Conservation (phyloP, 164 flowering plant genomes). For the Kingdonia uniflora region DNA sequence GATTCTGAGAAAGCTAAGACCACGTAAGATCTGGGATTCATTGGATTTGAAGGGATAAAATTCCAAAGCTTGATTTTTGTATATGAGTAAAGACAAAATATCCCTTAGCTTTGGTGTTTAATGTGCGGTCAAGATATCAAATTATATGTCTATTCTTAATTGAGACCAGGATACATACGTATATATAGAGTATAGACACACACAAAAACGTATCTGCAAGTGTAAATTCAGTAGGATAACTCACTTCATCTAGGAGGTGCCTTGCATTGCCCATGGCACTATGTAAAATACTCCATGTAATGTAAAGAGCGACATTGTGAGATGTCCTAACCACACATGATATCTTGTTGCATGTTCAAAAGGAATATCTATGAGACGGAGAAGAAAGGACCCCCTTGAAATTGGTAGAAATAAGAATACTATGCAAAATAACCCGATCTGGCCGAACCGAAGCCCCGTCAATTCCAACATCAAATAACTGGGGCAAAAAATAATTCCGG, state of each 20-base stretch:
- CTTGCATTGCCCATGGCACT: conserved; percentile 54
- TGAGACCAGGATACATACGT: no score
- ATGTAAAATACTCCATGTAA: conserved; percentile 65
- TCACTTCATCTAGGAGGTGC: conserved; percentile 56
- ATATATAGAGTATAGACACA: neutral
- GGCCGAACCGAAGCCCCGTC: conserved; percentile 56
- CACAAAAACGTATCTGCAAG: neutral
- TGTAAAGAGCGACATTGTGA: conserved; percentile 70
- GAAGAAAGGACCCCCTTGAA: conserved; percentile 82
- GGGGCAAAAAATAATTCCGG: conserved; percentile 8
- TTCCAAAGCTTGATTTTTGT: no score
- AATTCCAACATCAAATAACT: conserved; percentile 46
- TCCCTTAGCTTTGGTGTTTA: no score
- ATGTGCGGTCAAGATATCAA: no score
- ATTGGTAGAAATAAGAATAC: conserved; percentile 78
- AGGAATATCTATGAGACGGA: conserved; percentile 76
- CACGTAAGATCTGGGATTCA: no score
- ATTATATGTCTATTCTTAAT: no score
- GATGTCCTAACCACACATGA: conserved; percentile 94
- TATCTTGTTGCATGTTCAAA: conserved; percentile 93
- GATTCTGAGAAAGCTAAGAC: no score
- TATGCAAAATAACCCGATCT: conserved; percentile 64
- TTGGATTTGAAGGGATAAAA: no score
- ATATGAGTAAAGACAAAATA: no score
- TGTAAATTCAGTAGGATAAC: conserved; percentile 15